phyloP scores from a whole-genome alignment of 306 rosid genomes.

The Casuarina equisetifolia region DNA sequence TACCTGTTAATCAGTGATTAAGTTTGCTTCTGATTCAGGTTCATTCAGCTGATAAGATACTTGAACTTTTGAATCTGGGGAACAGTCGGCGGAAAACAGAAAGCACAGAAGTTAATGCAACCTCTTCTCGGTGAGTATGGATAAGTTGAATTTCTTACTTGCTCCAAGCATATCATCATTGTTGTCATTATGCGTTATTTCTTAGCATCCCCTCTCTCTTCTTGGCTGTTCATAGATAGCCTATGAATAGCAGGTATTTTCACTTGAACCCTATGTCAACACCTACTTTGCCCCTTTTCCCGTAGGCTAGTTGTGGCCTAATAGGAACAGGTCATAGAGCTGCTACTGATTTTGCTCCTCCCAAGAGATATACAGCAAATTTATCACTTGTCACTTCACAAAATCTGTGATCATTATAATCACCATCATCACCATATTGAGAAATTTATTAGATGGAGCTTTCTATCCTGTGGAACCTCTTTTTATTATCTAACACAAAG shows the following conservation, averaged over 20 bases:
- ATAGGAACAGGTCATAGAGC: neutral
- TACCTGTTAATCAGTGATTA: neutral
- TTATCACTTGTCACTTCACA: neutral
- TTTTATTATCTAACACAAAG: constrained; percentile 3
- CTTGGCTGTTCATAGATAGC: neutral
- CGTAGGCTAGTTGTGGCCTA: neutral
- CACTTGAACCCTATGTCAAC: neutral
- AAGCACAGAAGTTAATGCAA: constrained; percentile 62
- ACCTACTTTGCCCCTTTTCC: neutral
- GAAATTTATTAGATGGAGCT: constrained; percentile 2
- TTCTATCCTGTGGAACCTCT: constrained; percentile 1
- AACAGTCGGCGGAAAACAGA: constrained; percentile 66
- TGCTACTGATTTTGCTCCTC: neutral
- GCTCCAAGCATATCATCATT: constrained; percentile 6
- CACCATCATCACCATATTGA: neutral
- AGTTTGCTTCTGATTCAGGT: constrained; percentile 40
- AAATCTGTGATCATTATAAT: neutral
- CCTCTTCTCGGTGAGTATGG: constrained; percentile 53
- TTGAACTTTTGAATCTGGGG: constrained; percentile 63
- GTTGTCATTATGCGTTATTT: neutral
- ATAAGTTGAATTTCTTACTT: constrained; percentile 6
- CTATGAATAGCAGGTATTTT: neutral
- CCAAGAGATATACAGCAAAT: neutral
- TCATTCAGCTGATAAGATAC: constrained; percentile 62
- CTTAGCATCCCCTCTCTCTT: neutral